phyloP scores from a whole-genome alignment of 352 stramenopile genomes.

The Phytophthora nicotianae region DNA sequence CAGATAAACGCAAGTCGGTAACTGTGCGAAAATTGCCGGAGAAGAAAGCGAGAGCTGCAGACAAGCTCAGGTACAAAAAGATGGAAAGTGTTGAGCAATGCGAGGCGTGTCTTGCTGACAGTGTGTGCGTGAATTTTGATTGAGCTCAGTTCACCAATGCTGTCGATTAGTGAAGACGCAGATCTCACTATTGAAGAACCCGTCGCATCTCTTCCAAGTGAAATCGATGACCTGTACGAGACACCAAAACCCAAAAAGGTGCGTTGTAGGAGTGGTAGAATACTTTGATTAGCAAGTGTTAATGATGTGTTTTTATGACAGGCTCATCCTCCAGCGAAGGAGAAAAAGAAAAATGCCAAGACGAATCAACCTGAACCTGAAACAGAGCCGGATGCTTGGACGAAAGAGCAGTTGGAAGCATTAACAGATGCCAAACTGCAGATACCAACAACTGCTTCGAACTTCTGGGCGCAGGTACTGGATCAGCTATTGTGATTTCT shows the following conservation, averaged over 20 bases:
- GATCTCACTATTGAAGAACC: constrained; percentile 8
- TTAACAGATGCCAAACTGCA: constrained; percentile 61
- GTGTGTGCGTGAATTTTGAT: background rate
- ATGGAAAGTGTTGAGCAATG: background rate
- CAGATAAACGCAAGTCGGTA: constrained; percentile 6
- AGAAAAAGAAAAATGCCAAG: constrained; percentile 18
- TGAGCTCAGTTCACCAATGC: constrained; percentile 9
- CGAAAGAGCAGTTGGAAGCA: constrained; percentile 48
- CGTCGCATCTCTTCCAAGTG: background rate
- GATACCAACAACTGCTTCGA: constrained; percentile 63
- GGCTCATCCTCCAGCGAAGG: constrained; percentile 9
- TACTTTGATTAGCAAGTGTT: background rate
- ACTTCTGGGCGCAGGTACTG: constrained; percentile 69
- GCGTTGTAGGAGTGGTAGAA: background rate
- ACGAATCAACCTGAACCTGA: constrained; percentile 31
- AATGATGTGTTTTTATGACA: background rate
- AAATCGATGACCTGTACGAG: constrained; percentile 15
- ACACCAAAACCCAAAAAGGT: constrained; percentile 31
- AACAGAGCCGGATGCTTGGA: constrained; percentile 49
- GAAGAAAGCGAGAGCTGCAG: constrained; percentile 11
- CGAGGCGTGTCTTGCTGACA: background rate
- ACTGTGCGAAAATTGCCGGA: constrained; percentile 3
- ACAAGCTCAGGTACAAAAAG: constrained; percentile 15
- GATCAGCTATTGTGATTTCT: constrained; percentile 3
- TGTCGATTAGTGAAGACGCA: constrained; percentile 11